These are phyloP conservation scores for Geotrichum candidum DNA, from an alignment of 1,139 yeast genomes.

Conservation along the genomic window DNA sequence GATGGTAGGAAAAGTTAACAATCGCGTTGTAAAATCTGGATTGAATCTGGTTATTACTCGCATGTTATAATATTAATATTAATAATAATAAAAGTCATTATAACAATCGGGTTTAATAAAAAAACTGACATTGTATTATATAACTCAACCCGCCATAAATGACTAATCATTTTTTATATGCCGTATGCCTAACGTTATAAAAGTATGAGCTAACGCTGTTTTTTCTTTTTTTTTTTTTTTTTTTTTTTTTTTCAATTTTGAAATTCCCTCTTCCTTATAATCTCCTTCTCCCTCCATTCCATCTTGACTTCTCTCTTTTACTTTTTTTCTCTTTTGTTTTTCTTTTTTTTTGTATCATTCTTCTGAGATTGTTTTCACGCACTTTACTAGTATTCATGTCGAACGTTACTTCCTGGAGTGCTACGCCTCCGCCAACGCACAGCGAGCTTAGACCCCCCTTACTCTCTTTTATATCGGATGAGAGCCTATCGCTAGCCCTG, in stretches of 20 bases:
- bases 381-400: background rate
- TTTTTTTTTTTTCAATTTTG: background rate
- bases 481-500: constrained; percentile 4
- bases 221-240: background rate
- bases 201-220: background rate
- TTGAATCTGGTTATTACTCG: no score
- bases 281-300: background rate
- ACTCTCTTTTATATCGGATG: constrained; percentile 11
- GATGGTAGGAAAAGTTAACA: no score
- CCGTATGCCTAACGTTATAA: background rate
- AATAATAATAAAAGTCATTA: no score
- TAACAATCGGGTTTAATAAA: no score
- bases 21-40: no score
- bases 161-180: background rate
- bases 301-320: background rate
- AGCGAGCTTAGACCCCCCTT: constrained; percentile 9
- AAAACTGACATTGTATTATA: no score
- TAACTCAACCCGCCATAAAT: no score
- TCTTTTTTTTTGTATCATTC: background rate
- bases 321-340: background rate
- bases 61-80: no score
- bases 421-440: constrained; percentile 8
- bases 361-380: background rate
- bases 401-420: constrained; percentile 5
- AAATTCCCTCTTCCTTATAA: background rate